Conservation (phyloP, 2,329 filamentous ascomycete genomes). For the Amphichorda felina region DNA sequence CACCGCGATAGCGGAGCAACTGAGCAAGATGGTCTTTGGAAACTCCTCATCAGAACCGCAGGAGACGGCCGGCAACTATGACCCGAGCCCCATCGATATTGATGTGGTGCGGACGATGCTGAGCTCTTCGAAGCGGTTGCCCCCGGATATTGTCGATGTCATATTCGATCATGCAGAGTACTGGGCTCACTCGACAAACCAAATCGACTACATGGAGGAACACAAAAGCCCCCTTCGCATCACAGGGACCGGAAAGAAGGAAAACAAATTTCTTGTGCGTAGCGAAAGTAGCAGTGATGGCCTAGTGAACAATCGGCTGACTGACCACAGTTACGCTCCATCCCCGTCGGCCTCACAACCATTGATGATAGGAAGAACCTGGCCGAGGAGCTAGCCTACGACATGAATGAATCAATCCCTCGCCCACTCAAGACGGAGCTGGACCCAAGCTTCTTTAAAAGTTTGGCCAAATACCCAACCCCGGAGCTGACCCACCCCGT, state of each 20-base stretch:
- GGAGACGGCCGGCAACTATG: conserved; percentile 5
- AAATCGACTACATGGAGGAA: conserved; percentile 13
- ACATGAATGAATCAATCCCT: conserved; percentile 15
- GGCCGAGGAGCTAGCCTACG: conserved; percentile 16
- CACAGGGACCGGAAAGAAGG: conserved; percentile 8
- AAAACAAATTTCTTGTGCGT: conserved; percentile 22
- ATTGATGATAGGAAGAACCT: conserved; percentile 13
- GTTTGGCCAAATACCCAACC: conserved; percentile 23
- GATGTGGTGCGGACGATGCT: conserved; percentile 35
- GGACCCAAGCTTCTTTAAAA: conserved; percentile 15
- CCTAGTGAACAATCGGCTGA: not conserved
- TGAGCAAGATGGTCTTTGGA: not conserved
- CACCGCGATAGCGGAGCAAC: too few relatives aligned
- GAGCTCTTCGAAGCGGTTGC: conserved; percentile 28
- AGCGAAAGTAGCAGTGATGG: too few relatives aligned
- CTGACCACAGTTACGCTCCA: conserved; percentile 20
- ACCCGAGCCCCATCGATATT: conserved; percentile 35
- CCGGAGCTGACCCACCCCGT: conserved; percentile 34
- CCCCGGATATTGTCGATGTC: conserved; percentile 40
- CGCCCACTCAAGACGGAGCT: conserved; percentile 12
- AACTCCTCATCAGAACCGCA: not conserved
- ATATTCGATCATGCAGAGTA: conserved; percentile 51
- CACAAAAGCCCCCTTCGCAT: conserved; percentile 11
- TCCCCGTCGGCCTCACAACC: conserved; percentile 22
- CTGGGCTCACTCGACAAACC: conserved; percentile 39